A percentile compares a stretch with the other conserved stretches of the same genome.
phyloP scores from a whole-genome alignment of 768 basidiomycete species.

The Leccinum disarticulatum region DNA sequence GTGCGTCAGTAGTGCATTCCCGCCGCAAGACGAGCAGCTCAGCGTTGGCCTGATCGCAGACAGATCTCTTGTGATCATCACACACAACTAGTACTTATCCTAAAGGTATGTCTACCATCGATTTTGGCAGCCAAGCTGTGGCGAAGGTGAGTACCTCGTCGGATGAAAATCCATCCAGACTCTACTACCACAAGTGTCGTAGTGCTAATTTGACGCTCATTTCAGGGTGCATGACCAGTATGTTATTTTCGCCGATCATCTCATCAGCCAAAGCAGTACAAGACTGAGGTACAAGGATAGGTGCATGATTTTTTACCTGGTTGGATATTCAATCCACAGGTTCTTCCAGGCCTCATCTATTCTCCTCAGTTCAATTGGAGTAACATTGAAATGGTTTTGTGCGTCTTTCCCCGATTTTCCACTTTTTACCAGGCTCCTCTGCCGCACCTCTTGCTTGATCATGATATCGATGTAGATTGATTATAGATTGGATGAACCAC shows the following conservation, averaged over 20 bases:
- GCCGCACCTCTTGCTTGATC: background rate
- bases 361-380: background rate
- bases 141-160: background rate
- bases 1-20: background rate
- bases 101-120: background rate
- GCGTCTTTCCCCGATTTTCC: background rate
- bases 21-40: background rate
- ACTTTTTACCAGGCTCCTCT: background rate
- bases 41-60: background rate
- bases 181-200: background rate
- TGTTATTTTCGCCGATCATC: background rate
- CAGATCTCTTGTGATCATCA: background rate
- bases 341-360: background rate
- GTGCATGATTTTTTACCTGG: background rate
- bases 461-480: background rate
- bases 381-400: background rate
- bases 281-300: background rate
- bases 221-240: background rate
- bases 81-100: background rate
- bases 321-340: background rate
- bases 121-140: background rate
- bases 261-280: background rate
- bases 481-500: background rate
- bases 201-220: background rate
- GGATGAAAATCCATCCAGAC: background rate